Evolutionary conservation across 2,329 filamentous ascomycete species (phyloP).

Genomic region (Pseudocercospora vitis): DNA sequence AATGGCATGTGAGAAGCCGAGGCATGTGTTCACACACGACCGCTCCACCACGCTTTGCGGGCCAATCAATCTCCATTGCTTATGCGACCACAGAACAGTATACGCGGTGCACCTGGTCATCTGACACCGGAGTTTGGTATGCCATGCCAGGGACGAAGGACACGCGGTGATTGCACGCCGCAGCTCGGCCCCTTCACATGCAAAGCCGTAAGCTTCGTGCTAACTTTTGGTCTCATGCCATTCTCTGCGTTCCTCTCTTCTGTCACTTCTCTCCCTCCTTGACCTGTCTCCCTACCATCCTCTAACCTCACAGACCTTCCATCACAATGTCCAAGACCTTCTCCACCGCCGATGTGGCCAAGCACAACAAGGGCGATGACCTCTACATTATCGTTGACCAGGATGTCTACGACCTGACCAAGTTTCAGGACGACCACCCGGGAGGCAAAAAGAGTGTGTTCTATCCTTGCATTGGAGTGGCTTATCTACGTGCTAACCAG

Average conservation of each 20-base stretch:
- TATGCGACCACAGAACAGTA: not conserved
- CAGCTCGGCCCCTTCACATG: slow-evolving; percentile 10
- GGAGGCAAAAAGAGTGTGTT: slow-evolving; percentile 67
- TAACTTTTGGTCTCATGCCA: not conserved
- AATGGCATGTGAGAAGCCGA: slow-evolving; percentile 2
- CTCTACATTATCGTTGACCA: slow-evolving; percentile 90
- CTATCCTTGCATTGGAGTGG: not conserved
- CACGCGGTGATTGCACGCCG: not conserved
- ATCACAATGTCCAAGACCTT: slow-evolving; percentile 84
- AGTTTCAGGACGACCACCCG: slow-evolving; percentile 58
- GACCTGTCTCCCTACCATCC: not conserved
- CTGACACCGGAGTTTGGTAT: not conserved
- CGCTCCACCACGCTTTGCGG: not conserved
- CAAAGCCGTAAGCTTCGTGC: not conserved
- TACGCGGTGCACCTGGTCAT: slow-evolving; percentile 1
- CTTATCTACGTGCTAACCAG: not conserved
- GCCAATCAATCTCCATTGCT: not conserved
- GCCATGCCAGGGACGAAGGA: not conserved
- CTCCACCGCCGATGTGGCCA: slow-evolving; percentile 78
- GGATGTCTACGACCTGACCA: slow-evolving; percentile 93
- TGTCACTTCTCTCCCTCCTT: not conserved
- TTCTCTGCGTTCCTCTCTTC: not conserved
- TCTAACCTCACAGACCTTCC: not conserved
- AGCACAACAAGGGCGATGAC: slow-evolving; percentile 83
- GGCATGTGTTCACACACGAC: not conserved